These are phyloP conservation scores for Vaccinium darrowii DNA, from an alignment of 148 eudicot species.

Conservation along the genomic window DNA sequence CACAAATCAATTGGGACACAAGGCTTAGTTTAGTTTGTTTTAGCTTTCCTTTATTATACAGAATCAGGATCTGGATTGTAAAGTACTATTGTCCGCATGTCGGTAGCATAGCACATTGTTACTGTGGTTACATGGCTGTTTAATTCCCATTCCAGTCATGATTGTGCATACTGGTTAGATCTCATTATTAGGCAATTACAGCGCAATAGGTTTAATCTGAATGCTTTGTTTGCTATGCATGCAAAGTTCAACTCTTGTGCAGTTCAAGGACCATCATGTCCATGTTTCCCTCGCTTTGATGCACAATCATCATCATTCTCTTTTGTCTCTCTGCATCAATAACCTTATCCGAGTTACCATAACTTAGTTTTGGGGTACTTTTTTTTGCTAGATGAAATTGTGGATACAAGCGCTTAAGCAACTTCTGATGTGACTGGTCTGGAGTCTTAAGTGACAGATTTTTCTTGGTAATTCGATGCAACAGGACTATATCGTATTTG, in stretches of 20 bases:
- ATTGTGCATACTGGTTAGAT: background rate
- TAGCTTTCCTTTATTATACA: background rate
- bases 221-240: background rate
- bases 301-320: background rate
- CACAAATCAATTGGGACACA: background rate
- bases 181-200: background rate
- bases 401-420: background rate
- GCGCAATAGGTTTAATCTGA: background rate
- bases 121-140: background rate
- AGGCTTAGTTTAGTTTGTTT: background rate
- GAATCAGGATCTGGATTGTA: background rate
- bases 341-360: background rate
- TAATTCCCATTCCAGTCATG: background rate
- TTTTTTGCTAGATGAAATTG: background rate
- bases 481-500: too few relatives aligned
- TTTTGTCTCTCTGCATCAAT: background rate
- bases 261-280: background rate
- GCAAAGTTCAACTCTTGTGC: background rate
- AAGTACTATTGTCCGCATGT: background rate
- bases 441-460: too few relatives aligned
- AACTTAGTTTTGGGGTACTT: background rate
- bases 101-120: background rate
- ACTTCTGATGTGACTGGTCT: conserved; percentile 1
- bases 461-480: too few relatives aligned
- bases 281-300: background rate